phyloP scores from a whole-genome alignment of 495 filamentous ascomycete genomes.

The Aspergillus nidulans region DNA sequence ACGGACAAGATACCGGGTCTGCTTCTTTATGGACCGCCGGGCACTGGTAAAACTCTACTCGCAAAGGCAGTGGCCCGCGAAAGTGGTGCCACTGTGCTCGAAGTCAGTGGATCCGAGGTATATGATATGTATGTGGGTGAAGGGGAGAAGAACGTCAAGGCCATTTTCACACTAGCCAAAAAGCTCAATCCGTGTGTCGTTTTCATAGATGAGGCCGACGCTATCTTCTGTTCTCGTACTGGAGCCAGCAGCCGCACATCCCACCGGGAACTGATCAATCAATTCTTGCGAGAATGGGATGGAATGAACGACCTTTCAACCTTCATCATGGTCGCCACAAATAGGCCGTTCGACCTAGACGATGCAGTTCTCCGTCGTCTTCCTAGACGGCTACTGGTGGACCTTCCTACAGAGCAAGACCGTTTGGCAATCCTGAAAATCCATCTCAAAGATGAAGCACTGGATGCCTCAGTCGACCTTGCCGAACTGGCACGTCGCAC shows the following conservation, averaged over 20 bases:
- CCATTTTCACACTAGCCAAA: conserved; percentile 85
- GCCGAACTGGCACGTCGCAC: conserved; percentile 68
- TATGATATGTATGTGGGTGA: conserved; percentile 97
- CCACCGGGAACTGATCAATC: conserved; percentile 92
- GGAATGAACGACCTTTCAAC: conserved; percentile 81
- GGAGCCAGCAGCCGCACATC: conserved; percentile 51
- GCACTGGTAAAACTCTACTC: conserved; percentile 92
- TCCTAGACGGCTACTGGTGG: conserved; percentile 79
- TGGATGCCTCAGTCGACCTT: conserved; percentile 67
- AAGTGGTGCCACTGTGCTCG: conserved; percentile 79
- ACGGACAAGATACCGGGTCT: conserved; percentile 87
- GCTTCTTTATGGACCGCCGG: conserved; percentile 89
- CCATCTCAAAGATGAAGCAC: conserved; percentile 71
- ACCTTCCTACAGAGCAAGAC: conserved; percentile 76
- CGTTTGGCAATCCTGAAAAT: conserved; percentile 76
- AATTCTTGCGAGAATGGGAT: conserved; percentile 98
- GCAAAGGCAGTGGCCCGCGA: conserved; percentile 96
- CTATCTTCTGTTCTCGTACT: conserved; percentile 75
- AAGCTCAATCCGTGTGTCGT: conserved; percentile 92
- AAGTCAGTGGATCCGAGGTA: conserved; percentile 70
- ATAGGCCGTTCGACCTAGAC: conserved; percentile 90
- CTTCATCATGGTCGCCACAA: conserved; percentile 99
- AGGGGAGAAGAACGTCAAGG: conserved; percentile 93
- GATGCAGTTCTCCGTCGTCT: conserved; percentile 84
- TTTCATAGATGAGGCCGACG: conserved; percentile 96